Base-by-base conservation (phyloP, 2,329 filamentous ascomycete species). In the Cladosporium sphaerospermum region DNA sequence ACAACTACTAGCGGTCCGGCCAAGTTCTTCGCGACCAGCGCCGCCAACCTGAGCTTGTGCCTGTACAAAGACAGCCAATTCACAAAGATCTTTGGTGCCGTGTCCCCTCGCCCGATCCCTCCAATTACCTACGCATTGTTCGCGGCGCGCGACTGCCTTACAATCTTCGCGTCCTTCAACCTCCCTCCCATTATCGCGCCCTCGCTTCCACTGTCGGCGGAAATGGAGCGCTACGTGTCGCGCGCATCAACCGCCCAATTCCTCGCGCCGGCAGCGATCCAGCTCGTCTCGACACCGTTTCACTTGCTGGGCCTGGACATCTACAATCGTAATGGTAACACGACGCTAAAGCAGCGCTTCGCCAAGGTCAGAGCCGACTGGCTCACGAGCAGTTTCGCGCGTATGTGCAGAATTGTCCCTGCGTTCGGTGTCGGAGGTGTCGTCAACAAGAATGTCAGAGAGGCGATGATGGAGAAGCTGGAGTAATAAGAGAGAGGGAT, bases 121-220 rank as follows among this genome's bases (percentile, higher is more conserved):
- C 71, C 82, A 32, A 75, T 85, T 1, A 88, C 84, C 8, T 93
- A 90, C 71, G 74, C 78, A 1, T 81, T 96, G 54, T 96, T 96
- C 75, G 84, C 88, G 3, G 66, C 86, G 52, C 83, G 91, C 62
- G 91, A 96, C 73, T 89, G 85, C 71, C 73, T 95, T 57, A 96
- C 91, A 48, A 90, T 96, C 62, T 95, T 95, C 69, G 89, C 89
- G 4, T 88, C 83, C 10, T 97, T 96, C 78, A 96, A 96, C 67
- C 74, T 96, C 2, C 92, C 92, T 0, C 81, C 88, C 0, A 65
- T 93, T 2, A 76, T 96, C 9, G 88, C 88, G 0, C 89, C 89
- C 0, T 70, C 74, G 5, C 73, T 96, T 16, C 80, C 71, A 3
- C 31, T 65, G 54, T 55, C 56, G 13, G 52, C 54, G 39, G 58